Conservation (phyloP, 1,284 basidiomycete genomes). For the Uromyces viciae-fabae region DNA sequence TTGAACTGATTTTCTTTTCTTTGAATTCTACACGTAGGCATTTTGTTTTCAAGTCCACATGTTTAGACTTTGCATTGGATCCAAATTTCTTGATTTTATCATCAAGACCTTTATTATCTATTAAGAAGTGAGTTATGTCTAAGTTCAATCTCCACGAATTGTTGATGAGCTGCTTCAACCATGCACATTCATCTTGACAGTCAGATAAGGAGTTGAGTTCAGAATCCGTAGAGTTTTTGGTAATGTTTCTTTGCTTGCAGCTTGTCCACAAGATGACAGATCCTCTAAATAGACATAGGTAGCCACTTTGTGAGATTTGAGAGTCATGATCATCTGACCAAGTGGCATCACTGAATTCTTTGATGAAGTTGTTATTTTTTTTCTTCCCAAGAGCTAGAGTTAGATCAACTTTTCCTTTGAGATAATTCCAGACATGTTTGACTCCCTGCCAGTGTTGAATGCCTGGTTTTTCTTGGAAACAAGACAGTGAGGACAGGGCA, state of each 20-base stretch:
- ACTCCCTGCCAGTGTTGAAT: too few relatives aligned
- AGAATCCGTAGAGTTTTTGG: background rate
- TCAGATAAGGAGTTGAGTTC: background rate
- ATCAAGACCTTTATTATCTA: too few relatives aligned
- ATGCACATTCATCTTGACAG: background rate
- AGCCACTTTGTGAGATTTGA: background rate
- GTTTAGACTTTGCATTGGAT: too few relatives aligned
- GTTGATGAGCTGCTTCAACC: background rate
- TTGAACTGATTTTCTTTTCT: too few relatives aligned
- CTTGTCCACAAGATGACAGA: background rate
- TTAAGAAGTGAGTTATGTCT: too few relatives aligned
- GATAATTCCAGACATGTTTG: too few relatives aligned
- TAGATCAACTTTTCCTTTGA: background rate
- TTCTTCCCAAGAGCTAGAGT: background rate
- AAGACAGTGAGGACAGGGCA: too few relatives aligned
- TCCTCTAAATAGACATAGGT: background rate
- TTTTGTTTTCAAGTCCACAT: too few relatives aligned
- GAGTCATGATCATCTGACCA: background rate
- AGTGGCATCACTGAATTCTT: background rate
- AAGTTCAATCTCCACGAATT: background rate
- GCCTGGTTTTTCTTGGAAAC: too few relatives aligned
- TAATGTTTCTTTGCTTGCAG: background rate
- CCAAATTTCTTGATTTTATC: too few relatives aligned
- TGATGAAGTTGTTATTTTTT: background rate
- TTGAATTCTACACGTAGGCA: too few relatives aligned